phyloP scores from a whole-genome alignment of 495 filamentous ascomycete species.

The Aspergillus conjunctus region DNA sequence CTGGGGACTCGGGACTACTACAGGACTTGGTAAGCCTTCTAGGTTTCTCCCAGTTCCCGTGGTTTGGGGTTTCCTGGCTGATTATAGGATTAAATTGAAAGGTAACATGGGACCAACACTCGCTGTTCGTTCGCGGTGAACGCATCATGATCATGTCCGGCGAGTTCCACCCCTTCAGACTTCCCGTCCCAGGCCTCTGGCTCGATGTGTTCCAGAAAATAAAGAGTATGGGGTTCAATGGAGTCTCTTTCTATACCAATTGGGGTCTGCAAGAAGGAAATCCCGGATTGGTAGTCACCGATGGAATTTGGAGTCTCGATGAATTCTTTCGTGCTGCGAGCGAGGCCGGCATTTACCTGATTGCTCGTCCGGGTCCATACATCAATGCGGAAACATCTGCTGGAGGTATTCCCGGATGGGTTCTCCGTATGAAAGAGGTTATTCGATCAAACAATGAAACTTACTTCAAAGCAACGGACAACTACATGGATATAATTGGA shows the following conservation, averaged over 20 bases:
- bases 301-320: slow-evolving; percentile 65
- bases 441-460: slow-evolving; percentile 53
- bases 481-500: slow-evolving; percentile 35
- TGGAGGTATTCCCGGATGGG: slow-evolving; percentile 62
- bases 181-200: slow-evolving; percentile 69
- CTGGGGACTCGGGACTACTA: background rate
- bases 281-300: slow-evolving; percentile 59
- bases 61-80: too few relatives aligned
- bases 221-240: slow-evolving; percentile 68
- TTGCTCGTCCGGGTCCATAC: slow-evolving; percentile 67
- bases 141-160: slow-evolving; percentile 66
- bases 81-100: too few relatives aligned
- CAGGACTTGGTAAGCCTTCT: background rate
- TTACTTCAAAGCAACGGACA: slow-evolving; percentile 34
- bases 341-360: slow-evolving; percentile 67
- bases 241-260: slow-evolving; percentile 68
- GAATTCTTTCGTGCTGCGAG: slow-evolving; percentile 66
- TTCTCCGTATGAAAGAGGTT: slow-evolving; percentile 55
- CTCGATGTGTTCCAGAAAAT: slow-evolving; percentile 77
- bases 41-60: background rate
- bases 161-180: slow-evolving; percentile 68
- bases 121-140: slow-evolving; percentile 64
- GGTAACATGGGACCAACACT: slow-evolving; percentile 69
- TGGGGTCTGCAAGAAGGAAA: slow-evolving; percentile 73
- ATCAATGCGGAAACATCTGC: slow-evolving; percentile 63